Conservation (phyloP, 805 yeast species). For the Debaryomyces hansenii region DNA sequence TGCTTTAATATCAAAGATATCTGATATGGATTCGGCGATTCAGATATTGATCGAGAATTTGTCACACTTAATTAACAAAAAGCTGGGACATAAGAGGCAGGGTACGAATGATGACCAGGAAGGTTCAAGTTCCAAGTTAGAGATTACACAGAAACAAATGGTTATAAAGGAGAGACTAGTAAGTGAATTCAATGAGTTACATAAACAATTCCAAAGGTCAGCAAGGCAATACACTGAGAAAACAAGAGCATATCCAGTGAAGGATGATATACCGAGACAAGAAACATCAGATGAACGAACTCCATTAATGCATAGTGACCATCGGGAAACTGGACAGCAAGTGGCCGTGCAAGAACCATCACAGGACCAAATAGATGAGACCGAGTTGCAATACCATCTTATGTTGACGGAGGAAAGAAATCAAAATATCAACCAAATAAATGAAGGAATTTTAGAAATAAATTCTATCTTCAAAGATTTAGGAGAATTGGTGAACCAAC, state of each 20-base stretch:
- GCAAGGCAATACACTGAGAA: constrained; percentile 51
- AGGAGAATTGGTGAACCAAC: constrained; percentile 75
- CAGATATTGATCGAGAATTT: constrained; percentile 28
- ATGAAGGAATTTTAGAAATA: constrained; percentile 79
- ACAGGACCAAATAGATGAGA: constrained; percentile 43
- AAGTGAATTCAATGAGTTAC: constrained; percentile 56
- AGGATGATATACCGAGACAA: constrained; percentile 5
- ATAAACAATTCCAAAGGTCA: constrained; percentile 41
- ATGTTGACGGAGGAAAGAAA: constrained; percentile 71
- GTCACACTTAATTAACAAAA: constrained; percentile 25
- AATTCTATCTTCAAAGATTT: constrained; percentile 83
- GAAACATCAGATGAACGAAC: constrained; percentile 28
- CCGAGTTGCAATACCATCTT: constrained; percentile 62
- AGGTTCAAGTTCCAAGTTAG: constrained; percentile 12
- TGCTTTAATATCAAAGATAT: constrained; percentile 28
- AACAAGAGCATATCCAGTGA: constrained; percentile 28
- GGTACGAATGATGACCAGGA: constrained; percentile 3
- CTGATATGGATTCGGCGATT: constrained; percentile 31
- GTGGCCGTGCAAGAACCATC: constrained; percentile 29
- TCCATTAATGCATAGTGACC: constrained; percentile 35
- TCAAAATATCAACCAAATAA: constrained; percentile 67
- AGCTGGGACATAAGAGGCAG: constrained; percentile 18
- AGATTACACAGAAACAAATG: constrained; percentile 37
- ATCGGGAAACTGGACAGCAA: constrained; percentile 25
- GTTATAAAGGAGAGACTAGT: constrained; percentile 53